Evolutionary conservation across 768 basidiomycete genomes (phyloP).

Genomic region (Agrocybe chaxingu): DNA sequence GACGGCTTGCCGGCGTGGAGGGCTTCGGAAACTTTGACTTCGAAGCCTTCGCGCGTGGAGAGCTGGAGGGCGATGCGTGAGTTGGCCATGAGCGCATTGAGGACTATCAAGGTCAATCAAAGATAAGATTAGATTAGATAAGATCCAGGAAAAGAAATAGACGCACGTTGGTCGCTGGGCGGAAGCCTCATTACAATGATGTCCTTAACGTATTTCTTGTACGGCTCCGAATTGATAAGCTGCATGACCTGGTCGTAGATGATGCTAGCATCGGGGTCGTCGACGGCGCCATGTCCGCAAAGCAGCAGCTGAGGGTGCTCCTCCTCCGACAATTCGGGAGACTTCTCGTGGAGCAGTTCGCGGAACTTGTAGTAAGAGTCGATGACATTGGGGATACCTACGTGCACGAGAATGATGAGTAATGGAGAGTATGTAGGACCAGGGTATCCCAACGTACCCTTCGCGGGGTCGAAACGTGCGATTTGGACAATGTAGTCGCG

Average conservation of each 20-base stretch:
- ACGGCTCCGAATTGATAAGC: constrained; percentile 49
- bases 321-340: constrained; percentile 38
- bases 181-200: constrained; percentile 77
- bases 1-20: constrained; percentile 83
- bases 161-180: constrained; percentile 81
- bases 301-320: constrained; percentile 74
- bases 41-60: constrained; percentile 92
- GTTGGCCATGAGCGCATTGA: constrained; percentile 88
- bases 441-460: constrained; percentile 23
- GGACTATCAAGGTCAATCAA: constrained; percentile 37
- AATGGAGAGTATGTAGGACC: background rate
- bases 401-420: constrained; percentile 13
- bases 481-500: constrained; percentile 89
- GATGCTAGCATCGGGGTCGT: constrained; percentile 92
- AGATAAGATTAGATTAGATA: constrained; percentile 1
- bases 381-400: constrained; percentile 81
- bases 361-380: constrained; percentile 88
- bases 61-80: constrained; percentile 89
- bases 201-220: constrained; percentile 53
- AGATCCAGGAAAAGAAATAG: background rate
- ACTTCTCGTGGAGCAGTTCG: constrained; percentile 47
- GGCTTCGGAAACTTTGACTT: constrained; percentile 97
- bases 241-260: constrained; percentile 80
- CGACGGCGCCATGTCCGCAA: constrained; percentile 91
- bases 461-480: constrained; percentile 90